A percentile compares a stretch with the other conserved stretches of the same genome.
Conservation (phyloP, 176 grass and related monocot species). For the Chloris gayana region DNA sequence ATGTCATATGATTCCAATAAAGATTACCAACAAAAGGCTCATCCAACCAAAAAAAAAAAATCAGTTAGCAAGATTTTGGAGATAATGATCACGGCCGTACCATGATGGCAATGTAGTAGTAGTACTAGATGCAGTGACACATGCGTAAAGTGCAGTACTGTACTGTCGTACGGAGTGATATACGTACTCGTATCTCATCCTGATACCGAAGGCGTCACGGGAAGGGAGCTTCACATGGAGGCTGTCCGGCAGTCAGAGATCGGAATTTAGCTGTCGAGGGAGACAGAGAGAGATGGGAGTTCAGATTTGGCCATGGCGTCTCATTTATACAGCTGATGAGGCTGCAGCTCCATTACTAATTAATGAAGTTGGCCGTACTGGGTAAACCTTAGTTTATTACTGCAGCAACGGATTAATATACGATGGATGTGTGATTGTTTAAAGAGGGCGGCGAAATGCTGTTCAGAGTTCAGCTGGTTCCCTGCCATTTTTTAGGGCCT, state of each 20-base stretch:
- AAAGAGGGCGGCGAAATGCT: not conserved
- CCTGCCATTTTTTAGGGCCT: not conserved
- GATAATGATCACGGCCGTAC: no score
- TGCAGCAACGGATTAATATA: not conserved
- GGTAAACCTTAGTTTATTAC: not conserved
- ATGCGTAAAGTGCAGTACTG: not conserved
- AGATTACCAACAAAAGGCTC: no score
- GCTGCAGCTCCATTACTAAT: not conserved
- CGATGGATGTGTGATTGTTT: not conserved
- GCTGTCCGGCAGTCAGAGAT: constrained; percentile 22
- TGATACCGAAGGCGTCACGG: not conserved
- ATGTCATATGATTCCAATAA: no score
- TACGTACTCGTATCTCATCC: not conserved
- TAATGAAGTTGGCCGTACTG: not conserved
- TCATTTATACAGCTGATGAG: constrained; percentile 2
- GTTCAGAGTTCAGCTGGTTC: not conserved
- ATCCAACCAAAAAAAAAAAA: no score
- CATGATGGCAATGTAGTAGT: no score
- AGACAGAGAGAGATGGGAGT: not conserved
- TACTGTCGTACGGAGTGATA: not conserved
- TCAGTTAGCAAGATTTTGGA: no score
- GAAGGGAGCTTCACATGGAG: constrained; percentile 35
- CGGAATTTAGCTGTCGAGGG: not conserved
- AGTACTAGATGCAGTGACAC: not conserved
- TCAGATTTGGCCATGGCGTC: constrained; percentile 2